Percentiles rank a stretch among this genome's conserved stretches.
Conservation (phyloP, 306 rosid genomes). For the Malus sylvestris region DNA sequence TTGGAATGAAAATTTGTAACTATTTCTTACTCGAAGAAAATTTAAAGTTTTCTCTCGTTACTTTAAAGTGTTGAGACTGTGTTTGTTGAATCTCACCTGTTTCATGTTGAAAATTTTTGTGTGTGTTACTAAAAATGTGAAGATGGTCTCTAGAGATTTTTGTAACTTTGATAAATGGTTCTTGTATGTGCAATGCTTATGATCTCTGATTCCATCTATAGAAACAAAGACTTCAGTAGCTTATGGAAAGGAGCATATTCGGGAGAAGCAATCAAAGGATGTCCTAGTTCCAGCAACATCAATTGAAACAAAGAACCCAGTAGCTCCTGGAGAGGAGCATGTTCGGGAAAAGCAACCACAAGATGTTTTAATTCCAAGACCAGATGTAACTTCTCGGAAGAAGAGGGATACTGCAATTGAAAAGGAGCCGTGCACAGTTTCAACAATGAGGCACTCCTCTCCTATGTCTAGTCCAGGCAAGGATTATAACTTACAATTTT, state of each 20-base stretch:
- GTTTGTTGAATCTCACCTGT: background rate
- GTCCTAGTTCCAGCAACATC: slow-evolving; percentile 1
- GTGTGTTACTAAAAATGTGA: background rate
- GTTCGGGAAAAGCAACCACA: background rate
- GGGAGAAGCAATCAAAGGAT: slow-evolving; percentile 1
- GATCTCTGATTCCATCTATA: background rate
- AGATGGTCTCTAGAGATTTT: background rate
- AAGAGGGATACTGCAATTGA: background rate
- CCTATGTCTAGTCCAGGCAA: slow-evolving; percentile 6
- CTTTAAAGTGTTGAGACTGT: background rate
- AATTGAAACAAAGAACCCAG: background rate
- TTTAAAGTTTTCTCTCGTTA: background rate
- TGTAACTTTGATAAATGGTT: background rate
- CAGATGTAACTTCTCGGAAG: background rate
- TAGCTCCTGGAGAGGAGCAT: slow-evolving; percentile 21
- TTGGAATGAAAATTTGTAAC: background rate
- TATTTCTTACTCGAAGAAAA: background rate
- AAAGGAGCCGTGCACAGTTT: background rate
- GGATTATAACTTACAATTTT: background rate
- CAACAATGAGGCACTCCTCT: slow-evolving; percentile 3
- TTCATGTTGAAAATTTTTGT: background rate
- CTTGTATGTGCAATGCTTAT: background rate
- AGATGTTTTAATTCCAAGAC: slow-evolving; percentile 5
- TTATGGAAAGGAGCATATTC: slow-evolving; percentile 13
- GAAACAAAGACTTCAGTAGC: slow-evolving; percentile 12